Conservation (phyloP, 1,139 yeast species). For the Lodderomyces theae region DNA sequence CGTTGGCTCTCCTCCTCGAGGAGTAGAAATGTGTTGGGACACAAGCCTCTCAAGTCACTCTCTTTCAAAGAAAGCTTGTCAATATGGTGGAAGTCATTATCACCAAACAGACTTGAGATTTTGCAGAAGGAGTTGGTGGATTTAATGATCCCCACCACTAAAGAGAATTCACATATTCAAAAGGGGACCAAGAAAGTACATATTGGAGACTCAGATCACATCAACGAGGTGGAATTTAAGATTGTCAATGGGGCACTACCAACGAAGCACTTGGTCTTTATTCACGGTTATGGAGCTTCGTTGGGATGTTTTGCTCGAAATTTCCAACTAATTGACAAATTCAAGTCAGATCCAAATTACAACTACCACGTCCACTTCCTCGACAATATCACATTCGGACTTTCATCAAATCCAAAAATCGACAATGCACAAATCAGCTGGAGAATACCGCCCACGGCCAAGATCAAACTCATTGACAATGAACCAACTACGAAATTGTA, state of each 20-base stretch:
- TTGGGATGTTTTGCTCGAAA: slow-evolving; percentile 82
- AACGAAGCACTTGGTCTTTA: slow-evolving; percentile 53
- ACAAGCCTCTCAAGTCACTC: slow-evolving; percentile 17
- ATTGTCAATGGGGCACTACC: slow-evolving; percentile 27
- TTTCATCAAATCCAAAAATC: slow-evolving; percentile 63
- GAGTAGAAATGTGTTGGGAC: no score
- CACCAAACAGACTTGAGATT: slow-evolving; percentile 23
- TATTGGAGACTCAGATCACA: slow-evolving; percentile 25
- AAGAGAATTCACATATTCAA: slow-evolving; percentile 23
- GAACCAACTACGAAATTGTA: slow-evolving; percentile 31
- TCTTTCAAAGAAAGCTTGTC: slow-evolving; percentile 18
- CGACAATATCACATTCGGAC: slow-evolving; percentile 84
- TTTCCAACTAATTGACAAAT: slow-evolving; percentile 47
- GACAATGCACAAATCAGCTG: slow-evolving; percentile 17
- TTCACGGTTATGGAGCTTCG: slow-evolving; percentile 94
- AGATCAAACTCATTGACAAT: slow-evolving; percentile 30
- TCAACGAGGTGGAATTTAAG: slow-evolving; percentile 39
- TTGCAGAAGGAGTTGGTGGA: slow-evolving; percentile 38
- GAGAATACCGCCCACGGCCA: slow-evolving; percentile 28
- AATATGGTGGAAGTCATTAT: slow-evolving; percentile 34
- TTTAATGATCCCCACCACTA: slow-evolving; percentile 29
- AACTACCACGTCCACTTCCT: slow-evolving; percentile 63
- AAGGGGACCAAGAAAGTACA: slow-evolving; percentile 21
- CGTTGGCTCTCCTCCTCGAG: slow-evolving; percentile 12
- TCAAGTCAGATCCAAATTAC: slow-evolving; percentile 34